Conservation (phyloP, 2,329 filamentous ascomycete species). For the Dactylellina cionopaga region DNA sequence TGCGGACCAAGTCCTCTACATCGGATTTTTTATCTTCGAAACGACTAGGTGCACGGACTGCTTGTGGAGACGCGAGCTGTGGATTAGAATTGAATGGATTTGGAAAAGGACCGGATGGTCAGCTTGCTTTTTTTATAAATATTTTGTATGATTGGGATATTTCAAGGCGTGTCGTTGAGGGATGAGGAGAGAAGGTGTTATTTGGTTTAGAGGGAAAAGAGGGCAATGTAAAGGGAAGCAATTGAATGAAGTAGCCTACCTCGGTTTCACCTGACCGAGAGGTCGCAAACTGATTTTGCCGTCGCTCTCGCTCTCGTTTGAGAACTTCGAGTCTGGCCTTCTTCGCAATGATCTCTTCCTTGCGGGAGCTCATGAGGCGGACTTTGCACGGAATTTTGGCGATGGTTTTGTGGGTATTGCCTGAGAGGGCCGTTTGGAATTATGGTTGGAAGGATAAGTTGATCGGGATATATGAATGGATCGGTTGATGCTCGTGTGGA, state of each 20-base stretch:
- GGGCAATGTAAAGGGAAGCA: not conserved
- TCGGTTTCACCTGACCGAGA: conserved; percentile 77
- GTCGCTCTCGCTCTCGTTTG: conserved; percentile 81
- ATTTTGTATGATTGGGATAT: conserved; percentile 7
- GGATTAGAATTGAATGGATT: conserved; percentile 11
- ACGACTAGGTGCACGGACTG: conserved; percentile 30
- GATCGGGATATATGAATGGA: too few species aligned
- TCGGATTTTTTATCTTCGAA: conserved; percentile 64
- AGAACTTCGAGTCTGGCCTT: conserved; percentile 96
- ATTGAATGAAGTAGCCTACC: conserved; percentile 65
- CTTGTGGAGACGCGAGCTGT: conserved; percentile 48
- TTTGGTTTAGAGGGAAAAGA: not conserved
- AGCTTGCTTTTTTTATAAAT: conserved; percentile 15
- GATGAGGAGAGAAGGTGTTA: not conserved
- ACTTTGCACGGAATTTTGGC: conserved; percentile 41
- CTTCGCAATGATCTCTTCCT: conserved; percentile 96
- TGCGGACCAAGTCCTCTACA: conserved; percentile 86
- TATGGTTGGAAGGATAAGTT: too few species aligned
- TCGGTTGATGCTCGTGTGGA: not conserved
- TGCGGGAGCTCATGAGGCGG: conserved; percentile 78
- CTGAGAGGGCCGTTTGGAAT: conserved; percentile 3
- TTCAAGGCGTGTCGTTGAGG: not conserved
- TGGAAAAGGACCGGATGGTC: conserved; percentile 19
- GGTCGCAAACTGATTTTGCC: conserved; percentile 76
- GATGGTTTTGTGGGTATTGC: not conserved